These are phyloP conservation scores for Lecanosticta acicola DNA, from an alignment of 2,329 filamentous ascomycete genomes.

Conservation along the genomic window DNA sequence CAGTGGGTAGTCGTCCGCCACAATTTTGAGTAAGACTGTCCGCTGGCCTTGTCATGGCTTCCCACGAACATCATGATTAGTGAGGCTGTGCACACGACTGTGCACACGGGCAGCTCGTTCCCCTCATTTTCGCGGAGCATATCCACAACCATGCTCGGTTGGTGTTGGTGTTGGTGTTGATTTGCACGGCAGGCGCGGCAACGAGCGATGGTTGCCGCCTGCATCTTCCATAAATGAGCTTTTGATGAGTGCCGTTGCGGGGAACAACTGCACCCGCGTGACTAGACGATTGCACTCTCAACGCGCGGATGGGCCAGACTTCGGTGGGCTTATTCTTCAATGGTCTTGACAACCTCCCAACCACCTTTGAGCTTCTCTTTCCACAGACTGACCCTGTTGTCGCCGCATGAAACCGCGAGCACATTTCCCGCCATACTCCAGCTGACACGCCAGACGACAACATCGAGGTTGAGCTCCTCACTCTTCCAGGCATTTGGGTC, in stretches of 20 bases:
- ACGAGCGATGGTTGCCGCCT: background rate
- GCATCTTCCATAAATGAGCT: background rate
- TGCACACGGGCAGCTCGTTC: background rate
- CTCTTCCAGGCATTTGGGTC: slow-evolving; percentile 68
- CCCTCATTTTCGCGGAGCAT: background rate
- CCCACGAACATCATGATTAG: background rate
- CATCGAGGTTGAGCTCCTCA: slow-evolving; percentile 82
- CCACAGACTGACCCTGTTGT: slow-evolving; percentile 97
- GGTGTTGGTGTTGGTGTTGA: background rate
- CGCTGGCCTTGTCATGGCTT: background rate
- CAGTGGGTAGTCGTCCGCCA: background rate
- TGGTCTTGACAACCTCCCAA: slow-evolving; percentile 95
- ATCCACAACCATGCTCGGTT: background rate
- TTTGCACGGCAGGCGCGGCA: background rate
- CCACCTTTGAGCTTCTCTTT: slow-evolving; percentile 96
- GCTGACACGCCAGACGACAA: slow-evolving; percentile 89
- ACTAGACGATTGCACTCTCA: background rate
- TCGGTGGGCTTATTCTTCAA: slow-evolving; percentile 51
- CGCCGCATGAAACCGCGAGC: slow-evolving; percentile 82
- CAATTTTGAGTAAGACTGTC: background rate
- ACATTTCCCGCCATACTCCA: slow-evolving; percentile 98
- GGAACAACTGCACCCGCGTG: background rate
- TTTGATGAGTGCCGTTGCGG: background rate
- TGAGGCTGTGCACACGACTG: background rate
- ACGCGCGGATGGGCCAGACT: too few species aligned